Percentiles rank a stretch among this genome's conserved stretches.
phyloP scores from a whole-genome alignment of 768 basidiomycete genomes.

The Tulasnella sp. region DNA sequence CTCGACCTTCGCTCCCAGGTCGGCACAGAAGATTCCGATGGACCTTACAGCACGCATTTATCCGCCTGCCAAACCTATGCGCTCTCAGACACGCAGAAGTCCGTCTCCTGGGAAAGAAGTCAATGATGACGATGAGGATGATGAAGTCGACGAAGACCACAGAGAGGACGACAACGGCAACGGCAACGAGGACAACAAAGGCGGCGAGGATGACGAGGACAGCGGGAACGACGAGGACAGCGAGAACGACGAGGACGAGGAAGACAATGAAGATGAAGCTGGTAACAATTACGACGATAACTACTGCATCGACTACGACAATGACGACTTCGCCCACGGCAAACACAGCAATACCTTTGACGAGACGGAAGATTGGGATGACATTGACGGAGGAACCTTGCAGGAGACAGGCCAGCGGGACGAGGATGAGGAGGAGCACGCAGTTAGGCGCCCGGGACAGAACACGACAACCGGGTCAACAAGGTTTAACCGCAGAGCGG shows the following conservation, averaged over 20 bases:
- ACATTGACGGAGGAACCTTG: no score
- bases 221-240: not conserved
- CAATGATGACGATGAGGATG: not conserved
- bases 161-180: not conserved
- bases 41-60: not conserved
- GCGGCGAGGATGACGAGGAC: not conserved
- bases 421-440: no score
- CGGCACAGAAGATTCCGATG: not conserved
- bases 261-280: not conserved
- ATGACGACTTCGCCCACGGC: no score
- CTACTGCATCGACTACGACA: no score
- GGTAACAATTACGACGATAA: no score
- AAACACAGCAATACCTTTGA: no score
- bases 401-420: no score
- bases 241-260: not conserved
- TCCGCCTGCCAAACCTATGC: not conserved
- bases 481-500: no score
- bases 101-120: not conserved
- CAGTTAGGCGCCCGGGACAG: no score
- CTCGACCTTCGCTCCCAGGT: not conserved
- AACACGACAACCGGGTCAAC: no score
- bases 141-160: not conserved
- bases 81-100: not conserved
- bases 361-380: no score
- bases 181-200: not conserved